Evolutionary conservation across 176 grass and related monocot species (phyloP).

Genomic region (Ensete glaucum): DNA sequence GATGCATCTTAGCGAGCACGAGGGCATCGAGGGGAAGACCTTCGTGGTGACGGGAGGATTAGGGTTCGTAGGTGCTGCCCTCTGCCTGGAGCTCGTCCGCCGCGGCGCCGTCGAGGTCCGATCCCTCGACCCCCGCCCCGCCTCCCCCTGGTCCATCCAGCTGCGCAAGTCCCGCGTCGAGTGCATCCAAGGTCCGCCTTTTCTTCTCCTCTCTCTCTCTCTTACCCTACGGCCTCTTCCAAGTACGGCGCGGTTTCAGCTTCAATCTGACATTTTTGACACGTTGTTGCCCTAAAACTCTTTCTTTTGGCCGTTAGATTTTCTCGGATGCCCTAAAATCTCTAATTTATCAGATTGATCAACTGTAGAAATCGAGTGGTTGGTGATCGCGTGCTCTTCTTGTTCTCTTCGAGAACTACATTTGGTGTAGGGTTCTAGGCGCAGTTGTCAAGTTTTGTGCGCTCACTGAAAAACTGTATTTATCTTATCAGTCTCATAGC

Average conservation of each 20-base stretch:
- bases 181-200: slow-evolving; percentile 41
- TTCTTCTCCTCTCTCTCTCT: background rate
- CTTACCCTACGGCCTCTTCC: background rate
- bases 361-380: background rate
- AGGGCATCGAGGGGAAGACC: slow-evolving; percentile 60
- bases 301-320: background rate
- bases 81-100: slow-evolving; percentile 67
- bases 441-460: too few species aligned
- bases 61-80: slow-evolving; percentile 65
- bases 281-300: background rate
- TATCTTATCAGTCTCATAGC: too few species aligned
- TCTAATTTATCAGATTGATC: too few species aligned
- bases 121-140: slow-evolving; percentile 50
- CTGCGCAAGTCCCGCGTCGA: slow-evolving; percentile 47
- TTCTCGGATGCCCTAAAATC: too few species aligned
- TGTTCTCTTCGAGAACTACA: too few species aligned
- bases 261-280: background rate
- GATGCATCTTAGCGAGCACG: slow-evolving; percentile 80
- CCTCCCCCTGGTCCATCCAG: slow-evolving; percentile 42
- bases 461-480: too few species aligned
- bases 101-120: slow-evolving; percentile 69
- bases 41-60: slow-evolving; percentile 74
- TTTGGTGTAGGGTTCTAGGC: too few species aligned
- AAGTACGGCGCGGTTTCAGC: background rate
- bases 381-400: background rate